Conservation (phyloP, 2,329 filamentous ascomycete genomes). For the Exophiala aquamarina region DNA sequence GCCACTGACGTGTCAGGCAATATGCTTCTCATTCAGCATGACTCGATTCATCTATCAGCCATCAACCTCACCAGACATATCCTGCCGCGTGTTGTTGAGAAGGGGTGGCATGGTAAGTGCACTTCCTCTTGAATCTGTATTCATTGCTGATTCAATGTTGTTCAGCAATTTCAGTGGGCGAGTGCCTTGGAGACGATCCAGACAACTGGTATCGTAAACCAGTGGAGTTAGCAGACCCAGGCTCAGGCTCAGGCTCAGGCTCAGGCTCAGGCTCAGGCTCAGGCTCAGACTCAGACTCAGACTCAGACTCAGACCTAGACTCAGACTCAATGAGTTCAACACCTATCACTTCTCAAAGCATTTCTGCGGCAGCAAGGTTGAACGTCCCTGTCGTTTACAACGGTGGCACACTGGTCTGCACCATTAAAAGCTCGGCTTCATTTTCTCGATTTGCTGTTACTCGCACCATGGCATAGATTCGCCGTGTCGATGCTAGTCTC, state of each 20-base stretch:
- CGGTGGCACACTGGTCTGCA: too few relatives aligned
- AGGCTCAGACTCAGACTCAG: too few relatives aligned
- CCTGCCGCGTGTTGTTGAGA: constrained; percentile 7
- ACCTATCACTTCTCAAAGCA: too few relatives aligned
- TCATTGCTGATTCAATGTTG: constrained; percentile 31
- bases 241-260: neutral
- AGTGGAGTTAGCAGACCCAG: constrained; percentile 1
- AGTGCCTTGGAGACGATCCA: constrained; percentile 41
- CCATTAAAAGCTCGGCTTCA: too few relatives aligned
- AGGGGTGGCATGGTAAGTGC: constrained; percentile 17
- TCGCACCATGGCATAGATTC: too few relatives aligned
- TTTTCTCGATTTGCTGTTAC: too few relatives aligned
- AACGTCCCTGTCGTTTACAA: too few relatives aligned
- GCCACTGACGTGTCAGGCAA: constrained; percentile 1
- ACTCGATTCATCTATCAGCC: constrained; percentile 17
- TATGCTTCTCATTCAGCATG: constrained; percentile 23
- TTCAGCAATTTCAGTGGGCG: constrained; percentile 43
- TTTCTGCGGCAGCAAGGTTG: too few relatives aligned
- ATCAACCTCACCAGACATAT: constrained; percentile 21
- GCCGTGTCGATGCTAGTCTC: too few relatives aligned
- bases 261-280: too few relatives aligned
- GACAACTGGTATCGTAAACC: constrained; percentile 42
- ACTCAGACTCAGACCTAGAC: too few relatives aligned
- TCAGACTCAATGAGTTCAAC: too few relatives aligned
- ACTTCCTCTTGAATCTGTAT: constrained; percentile 15